Evolutionary conservation across 768 basidiomycete genomes (phyloP).

Genomic region (Collybia mongolica): DNA sequence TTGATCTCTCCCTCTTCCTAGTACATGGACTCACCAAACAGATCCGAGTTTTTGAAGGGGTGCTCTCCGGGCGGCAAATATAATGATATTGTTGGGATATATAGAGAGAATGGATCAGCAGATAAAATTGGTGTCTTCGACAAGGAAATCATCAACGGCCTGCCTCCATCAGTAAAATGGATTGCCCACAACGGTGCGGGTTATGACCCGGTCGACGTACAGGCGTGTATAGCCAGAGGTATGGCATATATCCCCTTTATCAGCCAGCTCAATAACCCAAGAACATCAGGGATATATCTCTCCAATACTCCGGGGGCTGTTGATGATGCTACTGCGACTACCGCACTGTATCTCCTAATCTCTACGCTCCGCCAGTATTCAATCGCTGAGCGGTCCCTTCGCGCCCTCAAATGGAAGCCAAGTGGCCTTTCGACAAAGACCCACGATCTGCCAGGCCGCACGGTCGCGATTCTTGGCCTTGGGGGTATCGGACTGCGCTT

Average conservation of each 20-base stretch:
- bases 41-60: constrained; percentile 67
- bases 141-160: constrained; percentile 66
- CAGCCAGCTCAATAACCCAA: neutral
- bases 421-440: constrained; percentile 42
- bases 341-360: constrained; percentile 80
- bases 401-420: constrained; percentile 61
- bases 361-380: constrained; percentile 76
- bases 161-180: constrained; percentile 74
- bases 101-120: constrained; percentile 71
- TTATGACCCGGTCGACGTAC: constrained; percentile 85
- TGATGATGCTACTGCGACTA: constrained; percentile 89
- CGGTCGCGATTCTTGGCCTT: constrained; percentile 71
- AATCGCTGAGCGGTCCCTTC: constrained; percentile 57
- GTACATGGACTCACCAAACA: constrained; percentile 55
- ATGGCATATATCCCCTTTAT: constrained; percentile 6
- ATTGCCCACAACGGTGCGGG: constrained; percentile 94
- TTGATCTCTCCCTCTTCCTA: constrained; percentile 8
- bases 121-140: constrained; percentile 75
- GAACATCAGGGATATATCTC: constrained; percentile 55
- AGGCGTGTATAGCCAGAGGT: constrained; percentile 72
- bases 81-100: constrained; percentile 69
- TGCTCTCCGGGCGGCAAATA: constrained; percentile 73
- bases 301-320: constrained; percentile 92
- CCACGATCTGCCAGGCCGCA: constrained; percentile 67
- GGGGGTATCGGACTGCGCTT: constrained; percentile 76